Evolutionary conservation across 73 alveolate species (phyloP).

Genomic region (Tetrahymena malaccensis): DNA sequence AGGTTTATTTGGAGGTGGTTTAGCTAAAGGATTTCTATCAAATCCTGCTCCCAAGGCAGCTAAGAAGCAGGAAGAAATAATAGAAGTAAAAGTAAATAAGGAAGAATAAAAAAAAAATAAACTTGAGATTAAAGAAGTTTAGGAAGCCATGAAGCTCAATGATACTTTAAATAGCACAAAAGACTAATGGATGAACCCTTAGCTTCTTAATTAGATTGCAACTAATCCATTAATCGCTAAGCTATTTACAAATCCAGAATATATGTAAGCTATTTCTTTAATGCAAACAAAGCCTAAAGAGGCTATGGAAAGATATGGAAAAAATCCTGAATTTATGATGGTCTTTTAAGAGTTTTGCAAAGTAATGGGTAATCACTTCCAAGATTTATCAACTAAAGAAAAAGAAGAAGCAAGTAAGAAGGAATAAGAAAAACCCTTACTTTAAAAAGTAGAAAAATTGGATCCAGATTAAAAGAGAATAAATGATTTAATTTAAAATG

Average conservation of each 20-base stretch:
- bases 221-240: neutral
- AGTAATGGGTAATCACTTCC: neutral
- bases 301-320: neutral
- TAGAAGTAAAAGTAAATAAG: neutral
- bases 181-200: neutral
- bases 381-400: neutral
- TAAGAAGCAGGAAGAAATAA: neutral
- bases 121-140: neutral
- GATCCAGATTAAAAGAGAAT: neutral
- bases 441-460: neutral
- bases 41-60: neutral
- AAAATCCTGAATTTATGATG: neutral
- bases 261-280: neutral
- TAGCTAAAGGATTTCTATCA: neutral
- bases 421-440: neutral
- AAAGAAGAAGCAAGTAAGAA: neutral
- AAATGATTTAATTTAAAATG: neutral
- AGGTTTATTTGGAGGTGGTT: neutral
- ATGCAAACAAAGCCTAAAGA: neutral
- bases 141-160: neutral
- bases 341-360: neutral
- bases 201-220: neutral
- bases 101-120: neutral
- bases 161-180: neutral
- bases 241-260: neutral